phyloP scores from a whole-genome alignment of 1,139 yeast species.

The Yamadazyma kanchanaburiensis region DNA sequence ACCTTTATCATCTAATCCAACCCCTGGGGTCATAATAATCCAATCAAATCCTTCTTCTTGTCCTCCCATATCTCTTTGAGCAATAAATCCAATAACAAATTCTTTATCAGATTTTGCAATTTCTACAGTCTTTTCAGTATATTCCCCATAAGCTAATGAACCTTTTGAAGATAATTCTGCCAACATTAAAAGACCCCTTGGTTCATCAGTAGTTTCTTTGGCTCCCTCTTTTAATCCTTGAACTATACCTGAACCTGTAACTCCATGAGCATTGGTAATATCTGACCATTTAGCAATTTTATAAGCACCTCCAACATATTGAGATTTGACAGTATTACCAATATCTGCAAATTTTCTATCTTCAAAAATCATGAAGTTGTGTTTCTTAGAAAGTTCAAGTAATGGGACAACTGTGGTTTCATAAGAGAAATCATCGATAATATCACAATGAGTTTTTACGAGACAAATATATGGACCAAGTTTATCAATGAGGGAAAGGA shows the following conservation, averaged over 20 bases:
- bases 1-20: conserved; percentile 96
- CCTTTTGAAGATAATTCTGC: conserved; percentile 96
- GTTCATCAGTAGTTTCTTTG: conserved; percentile 61
- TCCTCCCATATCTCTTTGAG: conserved; percentile 86
- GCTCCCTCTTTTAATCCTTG: conserved; percentile 86
- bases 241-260: conserved; percentile 93
- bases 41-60: conserved; percentile 84
- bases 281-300: conserved; percentile 93
- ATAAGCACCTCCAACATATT: conserved; percentile 87
- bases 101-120: conserved; percentile 85
- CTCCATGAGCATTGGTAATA: conserved; percentile 96
- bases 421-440: conserved; percentile 80
- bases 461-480: conserved; percentile 91
- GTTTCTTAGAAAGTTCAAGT: conserved; percentile 64
- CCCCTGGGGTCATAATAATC: conserved; percentile 97
- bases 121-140: conserved; percentile 81
- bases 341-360: conserved; percentile 98
- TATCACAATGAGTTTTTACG: conserved; percentile 93
- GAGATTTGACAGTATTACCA: conserved; percentile 96
- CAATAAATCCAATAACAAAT: conserved; percentile 95
- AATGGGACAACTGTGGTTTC: conserved; percentile 78
- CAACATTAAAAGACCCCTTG: conserved; percentile 89
- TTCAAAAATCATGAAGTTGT: conserved; percentile 85
- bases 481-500: conserved; percentile 66
- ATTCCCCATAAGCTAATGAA: conserved; percentile 87